A percentile compares a stretch with the other conserved stretches of the same genome.
Evolutionary conservation across 805 yeast species (phyloP).

Genomic region (Yamadazyma kitorensis): DNA sequence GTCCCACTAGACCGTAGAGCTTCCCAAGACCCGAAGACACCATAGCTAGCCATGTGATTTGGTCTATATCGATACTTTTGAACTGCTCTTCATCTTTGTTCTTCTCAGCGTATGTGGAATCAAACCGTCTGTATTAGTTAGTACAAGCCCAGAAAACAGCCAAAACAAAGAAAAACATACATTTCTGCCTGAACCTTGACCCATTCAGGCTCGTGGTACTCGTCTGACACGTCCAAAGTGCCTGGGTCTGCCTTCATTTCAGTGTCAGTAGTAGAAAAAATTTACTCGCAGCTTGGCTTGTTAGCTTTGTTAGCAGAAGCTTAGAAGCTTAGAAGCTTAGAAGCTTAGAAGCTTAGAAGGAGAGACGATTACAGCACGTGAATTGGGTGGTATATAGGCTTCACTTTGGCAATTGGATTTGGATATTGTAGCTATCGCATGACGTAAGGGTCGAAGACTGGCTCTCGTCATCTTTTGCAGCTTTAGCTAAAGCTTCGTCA

Average conservation of each 20-base stretch:
- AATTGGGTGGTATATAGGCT: too few relatives aligned
- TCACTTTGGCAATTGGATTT: conserved; percentile 22
- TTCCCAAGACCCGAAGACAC: conserved; percentile 21
- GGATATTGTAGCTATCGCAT: conserved; percentile 22
- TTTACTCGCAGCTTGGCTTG: too few relatives aligned
- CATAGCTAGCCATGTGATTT: conserved; percentile 31
- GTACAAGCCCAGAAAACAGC: too few relatives aligned
- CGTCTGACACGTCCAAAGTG: too few relatives aligned
- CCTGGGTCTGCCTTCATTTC: too few relatives aligned
- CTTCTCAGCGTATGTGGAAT: conserved; percentile 4
- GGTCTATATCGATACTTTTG: conserved; percentile 20
- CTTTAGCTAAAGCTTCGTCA: not conserved
- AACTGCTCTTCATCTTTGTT: conserved; percentile 8
- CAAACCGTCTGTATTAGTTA: conserved; percentile 1
- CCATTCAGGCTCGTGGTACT: conserved; percentile 7
- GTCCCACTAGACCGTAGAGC: conserved; percentile 34
- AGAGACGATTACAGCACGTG: too few relatives aligned
- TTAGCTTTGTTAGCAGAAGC: conserved; percentile 1
- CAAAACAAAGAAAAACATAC: too few relatives aligned
- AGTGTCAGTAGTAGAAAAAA: too few relatives aligned
- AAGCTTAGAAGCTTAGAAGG: too few relatives aligned
- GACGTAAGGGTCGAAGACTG: conserved; percentile 18
- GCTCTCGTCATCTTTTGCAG: conserved; percentile 11
- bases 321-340: not conserved
- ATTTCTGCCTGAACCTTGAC: conserved; percentile 5